Evolutionary conservation across 2,329 filamentous ascomycete species (phyloP).

Genomic region (Tolypocladium tundrense): DNA sequence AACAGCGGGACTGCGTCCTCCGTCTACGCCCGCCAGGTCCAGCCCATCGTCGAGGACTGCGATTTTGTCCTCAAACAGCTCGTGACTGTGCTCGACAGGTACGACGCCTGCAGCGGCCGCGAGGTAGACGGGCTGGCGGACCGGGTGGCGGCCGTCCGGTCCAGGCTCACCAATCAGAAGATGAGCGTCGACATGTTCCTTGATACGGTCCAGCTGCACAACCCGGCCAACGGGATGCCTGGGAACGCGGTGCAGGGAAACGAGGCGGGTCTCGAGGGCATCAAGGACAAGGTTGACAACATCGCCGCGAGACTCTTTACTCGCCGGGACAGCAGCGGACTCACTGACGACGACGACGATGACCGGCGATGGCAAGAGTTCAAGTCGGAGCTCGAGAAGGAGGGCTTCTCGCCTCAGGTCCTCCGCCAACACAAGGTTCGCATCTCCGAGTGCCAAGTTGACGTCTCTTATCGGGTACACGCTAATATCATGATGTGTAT

Average conservation of each 20-base stretch:
- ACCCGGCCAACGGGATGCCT: slow-evolving; percentile 26
- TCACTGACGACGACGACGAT: slow-evolving; percentile 36
- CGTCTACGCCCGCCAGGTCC: slow-evolving; percentile 39
- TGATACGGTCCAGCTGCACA: slow-evolving; percentile 44
- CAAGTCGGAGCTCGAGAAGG: slow-evolving; percentile 43
- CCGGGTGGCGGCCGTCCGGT: slow-evolving; percentile 29
- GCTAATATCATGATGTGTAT: not conserved
- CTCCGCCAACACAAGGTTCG: slow-evolving; percentile 47
- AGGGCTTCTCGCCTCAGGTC: slow-evolving; percentile 47
- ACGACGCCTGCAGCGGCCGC: slow-evolving; percentile 19
- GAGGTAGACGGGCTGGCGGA: slow-evolving; percentile 24
- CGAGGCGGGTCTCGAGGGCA: slow-evolving; percentile 35
- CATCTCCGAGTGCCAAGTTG: not conserved
- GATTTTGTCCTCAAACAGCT: slow-evolving; percentile 45
- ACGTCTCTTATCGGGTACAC: not conserved
- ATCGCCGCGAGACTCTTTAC: slow-evolving; percentile 43
- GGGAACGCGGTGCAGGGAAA: slow-evolving; percentile 23
- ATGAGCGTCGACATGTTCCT: slow-evolving; percentile 45
- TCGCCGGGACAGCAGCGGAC: slow-evolving; percentile 25
- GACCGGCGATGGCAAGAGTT: slow-evolving; percentile 46
- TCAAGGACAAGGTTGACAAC: slow-evolving; percentile 50
- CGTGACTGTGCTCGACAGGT: slow-evolving; percentile 39
- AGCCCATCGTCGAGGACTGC: slow-evolving; percentile 42
- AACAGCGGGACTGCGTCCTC: slow-evolving; percentile 28
- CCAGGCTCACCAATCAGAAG: slow-evolving; percentile 41